Percentiles rank a stretch among this genome's conserved stretches.
phyloP scores from a whole-genome alignment of 2,329 filamentous ascomycete species.

The Colletotrichum graminicola region DNA sequence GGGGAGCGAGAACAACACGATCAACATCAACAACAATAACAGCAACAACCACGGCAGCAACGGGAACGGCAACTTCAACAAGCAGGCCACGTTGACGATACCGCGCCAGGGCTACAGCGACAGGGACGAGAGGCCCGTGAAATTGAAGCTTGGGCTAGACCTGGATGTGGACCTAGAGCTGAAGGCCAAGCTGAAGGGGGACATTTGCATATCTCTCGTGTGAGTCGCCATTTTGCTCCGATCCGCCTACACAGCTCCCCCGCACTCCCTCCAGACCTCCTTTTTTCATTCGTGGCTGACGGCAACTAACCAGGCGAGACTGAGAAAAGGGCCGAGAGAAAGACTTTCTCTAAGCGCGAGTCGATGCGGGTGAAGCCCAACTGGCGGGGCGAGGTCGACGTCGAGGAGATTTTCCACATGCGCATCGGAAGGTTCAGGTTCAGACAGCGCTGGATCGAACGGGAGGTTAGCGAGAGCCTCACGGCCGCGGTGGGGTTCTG shows the following conservation, averaged over 20 bases:
- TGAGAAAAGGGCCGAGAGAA: conserved; percentile 38
- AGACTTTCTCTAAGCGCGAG: conserved; percentile 16
- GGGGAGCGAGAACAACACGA: neutral
- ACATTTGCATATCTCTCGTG: conserved; percentile 78
- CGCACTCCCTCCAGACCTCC: no score
- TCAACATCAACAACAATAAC: neutral
- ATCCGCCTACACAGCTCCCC: neutral
- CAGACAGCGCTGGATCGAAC: conserved; percentile 50
- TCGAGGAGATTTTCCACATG: conserved; percentile 51
- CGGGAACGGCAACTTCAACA: neutral
- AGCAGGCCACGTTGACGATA: conserved; percentile 42
- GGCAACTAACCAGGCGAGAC: conserved; percentile 27
- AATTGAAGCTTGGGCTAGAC: conserved; percentile 78
- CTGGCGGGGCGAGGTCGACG: conserved; percentile 31
- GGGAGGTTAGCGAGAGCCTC: conserved; percentile 46
- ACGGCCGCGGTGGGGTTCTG: conserved; percentile 44
- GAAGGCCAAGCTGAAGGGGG: conserved; percentile 82
- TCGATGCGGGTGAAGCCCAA: conserved; percentile 34
- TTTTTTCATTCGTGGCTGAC: neutral
- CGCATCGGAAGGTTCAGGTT: conserved; percentile 49
- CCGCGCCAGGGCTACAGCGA: conserved; percentile 44
- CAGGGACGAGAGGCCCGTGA: conserved; percentile 70
- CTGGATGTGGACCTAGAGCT: conserved; percentile 82
- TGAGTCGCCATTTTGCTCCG: conserved; percentile 52
- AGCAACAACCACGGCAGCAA: no score